phyloP scores from a whole-genome alignment of 768 basidiomycete genomes.

The Suillus hirtellus region DNA sequence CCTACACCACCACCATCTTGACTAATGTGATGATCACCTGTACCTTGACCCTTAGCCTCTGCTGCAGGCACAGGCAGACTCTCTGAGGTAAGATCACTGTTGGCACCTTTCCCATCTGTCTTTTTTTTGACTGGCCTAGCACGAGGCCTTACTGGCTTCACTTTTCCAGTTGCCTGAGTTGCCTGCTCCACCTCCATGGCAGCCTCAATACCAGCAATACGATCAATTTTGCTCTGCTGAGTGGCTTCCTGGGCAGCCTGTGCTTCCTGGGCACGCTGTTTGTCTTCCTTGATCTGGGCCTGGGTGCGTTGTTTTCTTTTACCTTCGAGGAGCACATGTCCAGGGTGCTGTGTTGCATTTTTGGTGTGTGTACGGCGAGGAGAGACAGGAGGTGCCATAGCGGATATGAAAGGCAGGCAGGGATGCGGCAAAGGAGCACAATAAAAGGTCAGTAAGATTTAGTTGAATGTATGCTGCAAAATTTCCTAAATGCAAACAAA shows the following conservation, averaged over 20 bases:
- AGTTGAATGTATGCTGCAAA: not conserved
- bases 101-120: not conserved
- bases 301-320: constrained; percentile 4
- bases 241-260: not conserved
- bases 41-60: too few relatives aligned
- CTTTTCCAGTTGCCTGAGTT: not conserved
- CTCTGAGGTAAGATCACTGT: too few relatives aligned
- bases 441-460: not conserved
- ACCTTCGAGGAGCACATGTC: constrained; percentile 7
- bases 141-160: constrained; percentile 4
- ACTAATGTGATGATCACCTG: too few relatives aligned
- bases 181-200: not conserved
- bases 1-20: too few relatives aligned
- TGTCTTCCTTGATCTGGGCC: constrained; percentile 10
- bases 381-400: constrained; percentile 1
- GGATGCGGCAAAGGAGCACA: not conserved
- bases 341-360: constrained; percentile 11
- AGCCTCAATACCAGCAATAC: not conserved
- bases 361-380: constrained; percentile 4
- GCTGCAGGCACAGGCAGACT: too few relatives aligned
- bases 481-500: not conserved
- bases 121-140: constrained; percentile 3
- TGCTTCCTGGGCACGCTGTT: not conserved
- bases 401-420: not conserved
- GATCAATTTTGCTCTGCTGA: not conserved